These are phyloP conservation scores for Colletotrichum endophyticum DNA, from an alignment of 2,329 filamentous ascomycete species.

Conservation along the genomic window DNA sequence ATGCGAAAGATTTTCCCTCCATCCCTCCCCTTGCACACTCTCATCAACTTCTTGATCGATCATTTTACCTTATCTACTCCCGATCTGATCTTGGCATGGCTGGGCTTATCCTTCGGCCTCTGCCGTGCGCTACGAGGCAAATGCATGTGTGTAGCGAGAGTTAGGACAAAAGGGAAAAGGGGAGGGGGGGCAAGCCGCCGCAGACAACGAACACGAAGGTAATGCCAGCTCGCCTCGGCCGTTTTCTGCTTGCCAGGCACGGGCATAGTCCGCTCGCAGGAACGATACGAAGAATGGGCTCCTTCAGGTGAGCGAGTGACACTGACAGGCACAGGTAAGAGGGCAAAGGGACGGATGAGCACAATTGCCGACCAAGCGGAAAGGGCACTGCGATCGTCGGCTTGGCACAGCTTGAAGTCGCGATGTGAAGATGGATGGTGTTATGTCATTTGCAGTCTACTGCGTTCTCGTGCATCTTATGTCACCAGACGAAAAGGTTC, in stretches of 20 bases:
- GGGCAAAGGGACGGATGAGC: neutral
- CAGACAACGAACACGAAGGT: neutral
- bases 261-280: neutral
- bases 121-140: slow-evolving; percentile 1
- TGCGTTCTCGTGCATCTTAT: neutral
- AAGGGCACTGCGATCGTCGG: neutral
- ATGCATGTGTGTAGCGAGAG: neutral
- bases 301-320: neutral
- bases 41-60: neutral
- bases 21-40: neutral
- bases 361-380: neutral
- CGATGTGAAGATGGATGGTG: neutral
- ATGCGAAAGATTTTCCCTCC: neutral
- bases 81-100: neutral
- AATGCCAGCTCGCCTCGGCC: neutral
- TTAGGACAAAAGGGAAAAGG: neutral
- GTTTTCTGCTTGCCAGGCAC: neutral
- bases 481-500: neutral
- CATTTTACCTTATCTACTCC: neutral
- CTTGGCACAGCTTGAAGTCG: neutral
- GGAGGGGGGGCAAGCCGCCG: neutral
- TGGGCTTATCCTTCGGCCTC: neutral
- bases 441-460: slow-evolving; percentile 1
- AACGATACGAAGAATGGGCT: neutral
- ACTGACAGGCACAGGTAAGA: neutral